Evolutionary conservation across 176 grass and related monocot species (phyloP), one percentile per base, ranked within the genome.

Genomic region (Zoysia pacifica): DNA sequence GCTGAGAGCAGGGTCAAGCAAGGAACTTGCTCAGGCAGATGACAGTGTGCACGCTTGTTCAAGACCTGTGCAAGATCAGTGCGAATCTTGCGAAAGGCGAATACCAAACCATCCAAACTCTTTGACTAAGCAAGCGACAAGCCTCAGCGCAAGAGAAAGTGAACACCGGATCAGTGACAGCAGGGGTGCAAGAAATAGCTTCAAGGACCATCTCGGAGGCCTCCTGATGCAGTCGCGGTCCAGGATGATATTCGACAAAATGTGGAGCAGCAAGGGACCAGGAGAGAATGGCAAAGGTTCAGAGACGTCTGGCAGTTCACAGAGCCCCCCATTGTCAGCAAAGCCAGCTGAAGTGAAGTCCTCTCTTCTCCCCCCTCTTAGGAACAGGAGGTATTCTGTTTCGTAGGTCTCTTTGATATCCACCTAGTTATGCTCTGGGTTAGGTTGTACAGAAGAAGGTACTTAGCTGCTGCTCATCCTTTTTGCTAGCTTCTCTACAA

Each of bases 221-320:
- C 39, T 91, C 15, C 62, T 99, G 48, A 58, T 95, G 69, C 92
- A 89, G 71, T 93, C 97, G 0, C 75, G 90, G 77, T 93, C 92
- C 28, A 91, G 84, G 76, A 99, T 90, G 80, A 99, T 99, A 61
- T 95, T 99, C 19, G 86, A 99, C 84, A 96, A 88, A 67, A 69
- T 99, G 12, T 95, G 97, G 97, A 73, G 88, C 49, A 88, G 77
- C 49, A 99, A 91, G 74, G 97, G 93, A 40, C 88, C 91, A 4
- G 82, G 79, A 2, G 92, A 98, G 43, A 86, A 87, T 4, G 85
- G 80, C 20, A 93, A 93, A 76, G 87, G 93, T 47, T 95, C 93
- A 0, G 96, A 99, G 67, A 95, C 93, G 2, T 99, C 96, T 3
- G 90, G 93, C 41, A 99, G 93, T 71, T 99, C 97, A 0, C 97